Evolutionary conservation across 805 yeast genomes (phyloP), one percentile per base, ranked within the genome.

Genomic region (Candida odintsovae): DNA sequence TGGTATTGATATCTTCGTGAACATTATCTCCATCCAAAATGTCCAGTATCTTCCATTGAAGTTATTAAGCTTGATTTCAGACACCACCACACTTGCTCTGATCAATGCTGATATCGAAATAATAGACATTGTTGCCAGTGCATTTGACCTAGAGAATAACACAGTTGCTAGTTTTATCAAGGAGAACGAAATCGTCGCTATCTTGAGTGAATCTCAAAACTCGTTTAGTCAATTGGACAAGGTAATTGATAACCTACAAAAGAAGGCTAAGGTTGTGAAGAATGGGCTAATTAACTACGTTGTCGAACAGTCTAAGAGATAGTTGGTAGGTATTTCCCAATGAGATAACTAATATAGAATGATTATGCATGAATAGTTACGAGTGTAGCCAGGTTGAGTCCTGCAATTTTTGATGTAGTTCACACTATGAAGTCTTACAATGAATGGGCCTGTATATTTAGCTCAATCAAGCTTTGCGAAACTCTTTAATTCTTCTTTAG

Each of bases 101-200:
- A 81, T 86, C 0, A 94, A 94, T 64, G 83, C 97, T 0, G 90
- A 90, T 8, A 80, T 92, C 23, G 95, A 90, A 56, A 62, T 89
- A 25, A 71, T 77, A 46, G 95, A 90, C 58, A 68, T 90, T 50
- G 90, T 90, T 1, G 77, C 89, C 8, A 73, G 83, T 50, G 86
- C 88, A 2, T 73, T 53, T 43, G 58, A 72, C 50, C 67, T 70
- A n/a, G 63, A 62, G 29, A 62, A 58, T 40, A 75, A 71, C 46
- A 65, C 72, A 8, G 63, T 79, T 43, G 69, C 76, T 18, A 71
- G 82, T 48, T 79, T 75, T 50, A 72, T 77, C 62, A 76, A 76
- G 50, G 73, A 78, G 58, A 76, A 76, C 46, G 82, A 78, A 52
- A 71, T 85, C 22, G 77, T 81, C 19, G 85, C 88, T 4, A 59